Evolutionary conservation across 2,329 filamentous ascomycete genomes (phyloP).

Genomic region (Helotiales sp.): DNA sequence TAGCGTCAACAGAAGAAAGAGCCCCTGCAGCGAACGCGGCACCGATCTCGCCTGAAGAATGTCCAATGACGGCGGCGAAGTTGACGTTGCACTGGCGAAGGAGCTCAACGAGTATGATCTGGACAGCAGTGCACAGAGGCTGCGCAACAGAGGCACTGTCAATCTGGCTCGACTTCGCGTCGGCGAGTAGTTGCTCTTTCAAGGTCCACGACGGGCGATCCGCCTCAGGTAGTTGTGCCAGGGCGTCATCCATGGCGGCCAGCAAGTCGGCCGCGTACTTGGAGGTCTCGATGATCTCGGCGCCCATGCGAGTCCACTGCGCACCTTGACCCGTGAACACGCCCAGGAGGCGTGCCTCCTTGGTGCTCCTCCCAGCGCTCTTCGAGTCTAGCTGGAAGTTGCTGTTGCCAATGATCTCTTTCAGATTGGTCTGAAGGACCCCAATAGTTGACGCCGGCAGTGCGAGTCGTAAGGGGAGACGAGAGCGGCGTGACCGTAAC

Average conservation of each 20-base stretch:
- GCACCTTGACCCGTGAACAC: constrained; percentile 36
- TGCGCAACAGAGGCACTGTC: constrained; percentile 44
- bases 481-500: constrained; percentile 10
- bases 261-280: too few species aligned
- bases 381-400: too few species aligned
- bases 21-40: constrained; percentile 51
- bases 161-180: too few species aligned
- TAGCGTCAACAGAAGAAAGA: constrained; percentile 42
- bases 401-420: too few species aligned
- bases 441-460: too few species aligned
- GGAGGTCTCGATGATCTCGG: constrained; percentile 29
- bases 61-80: constrained; percentile 48
- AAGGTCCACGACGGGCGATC: constrained; percentile 27
- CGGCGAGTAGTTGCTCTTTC: too few species aligned
- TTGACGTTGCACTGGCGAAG: constrained; percentile 49
- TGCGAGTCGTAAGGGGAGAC: constrained; percentile 12
- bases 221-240: constrained; percentile 33
- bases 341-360: constrained; percentile 8
- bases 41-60: constrained; percentile 54
- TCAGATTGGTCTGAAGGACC: too few species aligned
- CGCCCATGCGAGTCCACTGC: constrained; percentile 32
- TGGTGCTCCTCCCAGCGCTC: too few species aligned
- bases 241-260: too few species aligned
- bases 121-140: constrained; percentile 53
- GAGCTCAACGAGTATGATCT: constrained; percentile 51